Percentiles rank a stretch among this genome's conserved stretches.
Evolutionary conservation across 352 stramenopile genomes (phyloP).

Genomic region (Phytophthora parvispora): DNA sequence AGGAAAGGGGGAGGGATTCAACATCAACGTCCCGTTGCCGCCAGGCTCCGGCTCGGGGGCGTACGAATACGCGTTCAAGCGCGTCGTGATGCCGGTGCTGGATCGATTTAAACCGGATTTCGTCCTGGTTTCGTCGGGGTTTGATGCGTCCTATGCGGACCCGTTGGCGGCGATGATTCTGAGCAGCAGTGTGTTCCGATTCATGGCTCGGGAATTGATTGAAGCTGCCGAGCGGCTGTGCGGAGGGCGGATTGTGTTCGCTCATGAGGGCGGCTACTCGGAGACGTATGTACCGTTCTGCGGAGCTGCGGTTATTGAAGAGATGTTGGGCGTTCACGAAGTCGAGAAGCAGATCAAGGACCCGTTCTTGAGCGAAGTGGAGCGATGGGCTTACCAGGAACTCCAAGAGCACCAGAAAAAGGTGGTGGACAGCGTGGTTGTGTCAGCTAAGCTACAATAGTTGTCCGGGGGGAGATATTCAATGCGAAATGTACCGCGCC

Average conservation of each 20-base stretch:
- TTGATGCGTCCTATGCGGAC: constrained; percentile 86
- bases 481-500: no score
- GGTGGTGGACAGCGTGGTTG: constrained; percentile 50
- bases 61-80: constrained; percentile 77
- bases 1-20: constrained; percentile 57
- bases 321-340: constrained; percentile 60
- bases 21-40: constrained; percentile 91
- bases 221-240: constrained; percentile 51
- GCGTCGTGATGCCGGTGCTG: constrained; percentile 76
- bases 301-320: constrained; percentile 84
- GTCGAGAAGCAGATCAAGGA: constrained; percentile 58
- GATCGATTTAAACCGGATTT: constrained; percentile 82
- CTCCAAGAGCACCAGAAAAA: constrained; percentile 77
- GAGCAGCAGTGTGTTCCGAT: constrained; percentile 73
- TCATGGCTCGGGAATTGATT: constrained; percentile 73
- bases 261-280: constrained; percentile 88
- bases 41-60: constrained; percentile 77
- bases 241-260: constrained; percentile 71
- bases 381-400: constrained; percentile 82
- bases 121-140: constrained; percentile 80
- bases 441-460: neutral
- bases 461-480: no score
- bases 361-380: constrained; percentile 67
- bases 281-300: constrained; percentile 94
- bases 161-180: constrained; percentile 89